Base-by-base conservation (phyloP, 2,329 filamentous ascomycete species). In the Colletotrichum chlorophyti region DNA sequence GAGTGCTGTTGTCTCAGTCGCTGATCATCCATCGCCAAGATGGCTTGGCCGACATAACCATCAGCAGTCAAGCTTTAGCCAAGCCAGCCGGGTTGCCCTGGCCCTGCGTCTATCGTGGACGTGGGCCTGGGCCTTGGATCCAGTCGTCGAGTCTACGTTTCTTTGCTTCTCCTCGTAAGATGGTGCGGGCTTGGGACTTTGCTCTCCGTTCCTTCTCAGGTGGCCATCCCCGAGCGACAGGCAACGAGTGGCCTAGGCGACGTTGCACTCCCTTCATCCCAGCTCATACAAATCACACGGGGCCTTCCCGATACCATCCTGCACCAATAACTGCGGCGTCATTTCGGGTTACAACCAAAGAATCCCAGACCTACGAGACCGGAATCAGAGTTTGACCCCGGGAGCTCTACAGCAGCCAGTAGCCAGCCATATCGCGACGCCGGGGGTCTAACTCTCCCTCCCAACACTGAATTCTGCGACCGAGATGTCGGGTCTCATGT, bases 1-100 rank as follows among this genome's bases (percentile, higher is more conserved):
- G 27, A 6, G 11, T 1, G 17, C 17, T 3, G 6, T 8, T 5
- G 4, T 31, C 27, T 40, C 17, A 31, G 10, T 15, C 12, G 26
- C 21, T 34, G 15, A 15, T 15, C 24, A 17, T 17, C 46, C 37
- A 24, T 26, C 31, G 51, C 55, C 42, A 49, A 59, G 51, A 24
- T 26, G 23, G 8, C 43, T 49, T 57, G 51, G 38, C 57, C 15
- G n/a, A 32, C n/a, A 32, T n/a, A 19, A 21, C 19, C 38, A 38
- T 19, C 32, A 15, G 31, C 19, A 41, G 14, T 43, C 38, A 59
- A 59, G 55, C 55, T 59, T 54, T 54, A 26, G 50, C 55, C 55
- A 60, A 57, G 57, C 43, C 38, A 32, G 51, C 27, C 37, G 15
- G 15, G 21, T 49, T 37, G 24, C 27, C 29, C 42, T 43, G 19